Evolutionary conservation across 2,329 filamentous ascomycete genomes (phyloP), one percentile per base, ranked within the genome.

Genomic region (Endoconidiophora polonica): DNA sequence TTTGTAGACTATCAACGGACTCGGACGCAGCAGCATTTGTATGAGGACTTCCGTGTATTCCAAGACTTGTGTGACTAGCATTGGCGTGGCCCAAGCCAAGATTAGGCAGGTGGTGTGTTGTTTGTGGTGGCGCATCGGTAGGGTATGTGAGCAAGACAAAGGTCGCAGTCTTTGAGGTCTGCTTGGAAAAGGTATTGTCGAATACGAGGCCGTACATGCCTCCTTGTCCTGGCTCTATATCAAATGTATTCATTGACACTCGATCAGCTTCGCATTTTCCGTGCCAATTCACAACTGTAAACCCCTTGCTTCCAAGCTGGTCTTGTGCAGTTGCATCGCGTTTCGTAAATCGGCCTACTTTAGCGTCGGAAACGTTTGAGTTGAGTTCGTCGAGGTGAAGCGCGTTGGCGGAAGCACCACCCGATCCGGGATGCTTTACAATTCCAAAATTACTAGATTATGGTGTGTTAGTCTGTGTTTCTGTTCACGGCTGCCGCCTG

Each of bases 131-230:
- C 4, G 79, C 75, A 57, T 81, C 83, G 36, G 86, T 88, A 7
- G 90, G 88, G 60, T 96, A 95, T 38, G 87, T 96, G 62, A 96
- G 75, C 48, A 98, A 77, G 36, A 95, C 88, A 60, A 98, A 86
- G 5, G 90, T 96, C 18, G 87, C 87, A 26, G 83, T 94, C 68
- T 98, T 98, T 48, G 88, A 91, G 40, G 84, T 81, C 63, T 82
- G 85, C 67, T 95, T 96, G 54, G 88, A 94, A 63, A 98, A 98
- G 24, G 91, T 98, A 61, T 98, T 98, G 74, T 98, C 91, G 61
- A 98, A 94, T 29, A 96, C 86, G 54, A 98, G 71, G 51, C 88
- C 91, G 62, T 94, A 98, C 77, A 94, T 95, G 60, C 91, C 91
- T 22, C 81, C 85, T 55, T 91, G 79, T 33, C 78, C 79, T 5